Conservation (phyloP, 2,329 filamentous ascomycete genomes). For the Penicillium sclerotiorum region DNA sequence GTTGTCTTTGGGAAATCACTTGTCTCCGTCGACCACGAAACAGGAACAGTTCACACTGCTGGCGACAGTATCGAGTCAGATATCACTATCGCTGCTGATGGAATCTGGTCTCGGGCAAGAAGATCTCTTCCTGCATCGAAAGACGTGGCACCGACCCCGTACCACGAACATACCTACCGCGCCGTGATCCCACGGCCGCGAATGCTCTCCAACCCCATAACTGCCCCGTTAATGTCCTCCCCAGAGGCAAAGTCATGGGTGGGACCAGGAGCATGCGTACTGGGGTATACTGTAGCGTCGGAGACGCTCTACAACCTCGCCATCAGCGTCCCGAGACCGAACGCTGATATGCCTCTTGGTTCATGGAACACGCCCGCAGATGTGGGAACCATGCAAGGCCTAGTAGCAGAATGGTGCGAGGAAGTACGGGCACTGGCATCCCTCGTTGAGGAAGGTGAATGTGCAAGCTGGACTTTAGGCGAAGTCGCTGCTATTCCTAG, state of each 20-base stretch:
- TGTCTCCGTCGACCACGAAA: constrained; percentile 5
- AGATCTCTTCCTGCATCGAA: constrained; percentile 7
- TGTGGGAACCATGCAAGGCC: constrained; percentile 6
- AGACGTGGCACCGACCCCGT: constrained; percentile 4
- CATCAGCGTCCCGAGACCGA: constrained; percentile 7
- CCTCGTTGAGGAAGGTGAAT: constrained; percentile 3
- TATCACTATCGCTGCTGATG: constrained; percentile 9
- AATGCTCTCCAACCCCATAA: constrained; percentile 10
- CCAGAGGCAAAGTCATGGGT: constrained; percentile 4
- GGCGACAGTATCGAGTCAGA: constrained; percentile 2
- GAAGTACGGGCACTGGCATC: constrained; percentile 6
- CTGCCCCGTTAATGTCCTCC: constrained; percentile 7
- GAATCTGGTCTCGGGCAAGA: constrained; percentile 6
- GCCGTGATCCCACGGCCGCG: constrained; percentile 9
- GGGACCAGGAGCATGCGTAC: constrained; percentile 1
- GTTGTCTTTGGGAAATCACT: constrained; percentile 5
- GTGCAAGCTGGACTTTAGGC: constrained; percentile 6
- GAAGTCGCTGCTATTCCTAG: constrained; percentile 5
- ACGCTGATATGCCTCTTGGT: constrained; percentile 2
- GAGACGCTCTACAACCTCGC: constrained; percentile 8
- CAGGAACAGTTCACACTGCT: constrained; percentile 1
- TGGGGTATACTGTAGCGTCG: constrained; percentile 5
- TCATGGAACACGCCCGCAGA: constrained; percentile 7
- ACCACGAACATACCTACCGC: constrained; percentile 6
- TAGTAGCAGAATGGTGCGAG: constrained; percentile 9